Base-by-base conservation (phyloP, 805 yeast genomes). In the Candida bentonensis region DNA sequence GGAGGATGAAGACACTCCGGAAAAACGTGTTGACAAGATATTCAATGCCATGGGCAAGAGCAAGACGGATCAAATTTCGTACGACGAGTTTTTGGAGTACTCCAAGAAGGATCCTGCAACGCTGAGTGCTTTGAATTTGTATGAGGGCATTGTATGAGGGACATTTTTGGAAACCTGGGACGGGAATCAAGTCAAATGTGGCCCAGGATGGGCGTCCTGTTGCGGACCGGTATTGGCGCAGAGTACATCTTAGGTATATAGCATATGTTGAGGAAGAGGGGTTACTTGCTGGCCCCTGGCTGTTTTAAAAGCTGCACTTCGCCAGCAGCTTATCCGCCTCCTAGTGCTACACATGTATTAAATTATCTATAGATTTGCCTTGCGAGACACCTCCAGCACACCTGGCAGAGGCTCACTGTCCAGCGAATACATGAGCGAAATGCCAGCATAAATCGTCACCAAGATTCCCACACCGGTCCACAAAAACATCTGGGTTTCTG, bases 1-100 rank as follows among this genome's bases (percentile, higher is more conserved):
- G 17, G 89, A 79, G 21, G 96, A 88, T 57, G 97, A 88, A 54
- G 75, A 78, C 40, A 87, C 97, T 0, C 97, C 98, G 0, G 96
- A 88, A 55, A 67, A 78, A 51, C 72, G 97, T 49, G 86, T 85
- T 1, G 73, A 76, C 43, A 89, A 87, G 67, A 78, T 89, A 36
- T 89, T 94, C 64, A 69, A 62, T 30, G 62, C 76, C 43, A 71
- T 86, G 74, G 84, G 79, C 50, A 82, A 85, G 57, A 76, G 82
- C 56, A 65, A 70, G 42, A 77, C 82, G 51, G 79, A 77, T 2
- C 78, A 72, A 48, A 77, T 92, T 42, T 76, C 80, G n/a, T 62
- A 81, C 50, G 86, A 82, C 21, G 98, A 92, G 60, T 88, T 92
- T 64, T 74, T 79, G 54, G 81, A 78, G 55, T 83, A 89, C 22